Conservation (phyloP, 345 rosid genomes). For the Clausena lansium region DNA sequence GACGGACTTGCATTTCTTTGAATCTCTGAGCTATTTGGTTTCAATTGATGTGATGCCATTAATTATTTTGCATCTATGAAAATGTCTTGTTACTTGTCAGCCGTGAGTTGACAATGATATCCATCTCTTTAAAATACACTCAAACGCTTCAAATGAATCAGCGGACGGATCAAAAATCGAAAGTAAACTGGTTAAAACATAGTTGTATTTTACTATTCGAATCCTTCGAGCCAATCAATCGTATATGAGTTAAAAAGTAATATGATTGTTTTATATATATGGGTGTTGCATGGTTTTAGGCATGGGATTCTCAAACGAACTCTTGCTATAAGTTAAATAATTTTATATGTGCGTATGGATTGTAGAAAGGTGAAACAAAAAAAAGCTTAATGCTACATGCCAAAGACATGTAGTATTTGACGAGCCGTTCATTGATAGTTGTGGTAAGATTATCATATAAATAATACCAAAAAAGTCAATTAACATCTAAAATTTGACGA, state of each 20-base stretch:
- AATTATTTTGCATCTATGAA: not conserved
- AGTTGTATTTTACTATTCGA: too few species aligned
- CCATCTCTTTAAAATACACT: not conserved
- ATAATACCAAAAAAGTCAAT: too few species aligned
- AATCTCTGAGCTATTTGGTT: too few species aligned
- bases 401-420: too few species aligned
- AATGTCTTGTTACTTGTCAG: not conserved
- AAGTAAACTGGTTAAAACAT: constrained; percentile 1
- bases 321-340: not conserved
- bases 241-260: not conserved
- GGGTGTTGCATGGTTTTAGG: constrained; percentile 1
- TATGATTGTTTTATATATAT: not conserved
- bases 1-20: too few species aligned
- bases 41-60: not conserved
- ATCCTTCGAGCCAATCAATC: not conserved
- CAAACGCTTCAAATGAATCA: not conserved
- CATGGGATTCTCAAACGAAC: not conserved
- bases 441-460: too few species aligned
- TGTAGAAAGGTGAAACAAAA: too few species aligned
- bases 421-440: too few species aligned
- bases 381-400: too few species aligned
- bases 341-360: too few species aligned
- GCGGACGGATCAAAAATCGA: not conserved
- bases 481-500: too few species aligned
- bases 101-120: not conserved